phyloP scores from a whole-genome alignment of 2,329 filamentous ascomycete species.

The Coniosporium tulheliwenetii region DNA sequence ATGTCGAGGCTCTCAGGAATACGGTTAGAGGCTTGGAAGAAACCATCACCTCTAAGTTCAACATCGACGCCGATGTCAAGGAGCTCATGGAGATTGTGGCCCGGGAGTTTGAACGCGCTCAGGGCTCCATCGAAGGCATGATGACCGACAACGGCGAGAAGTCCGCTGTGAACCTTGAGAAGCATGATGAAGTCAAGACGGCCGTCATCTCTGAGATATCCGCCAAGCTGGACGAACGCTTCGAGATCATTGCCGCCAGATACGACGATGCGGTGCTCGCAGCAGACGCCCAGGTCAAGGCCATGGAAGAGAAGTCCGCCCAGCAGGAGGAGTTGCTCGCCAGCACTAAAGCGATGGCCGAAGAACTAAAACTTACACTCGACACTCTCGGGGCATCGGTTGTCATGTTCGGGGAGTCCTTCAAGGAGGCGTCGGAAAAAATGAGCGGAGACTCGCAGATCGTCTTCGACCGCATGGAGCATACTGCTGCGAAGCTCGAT shows the following conservation, averaged over 20 bases:
- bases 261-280: constrained; percentile 72
- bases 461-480: constrained; percentile 69
- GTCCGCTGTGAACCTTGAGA: constrained; percentile 37
- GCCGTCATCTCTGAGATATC: constrained; percentile 37
- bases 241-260: constrained; percentile 67
- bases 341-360: constrained; percentile 62
- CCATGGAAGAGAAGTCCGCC: constrained; percentile 56
- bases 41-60: constrained; percentile 36
- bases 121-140: constrained; percentile 60
- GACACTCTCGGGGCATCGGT: constrained; percentile 63
- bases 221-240: constrained; percentile 56
- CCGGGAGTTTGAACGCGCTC: constrained; percentile 74
- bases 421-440: constrained; percentile 73
- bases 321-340: constrained; percentile 60
- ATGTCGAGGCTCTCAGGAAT: constrained; percentile 41
- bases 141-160: constrained; percentile 63
- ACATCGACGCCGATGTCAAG: constrained; percentile 33
- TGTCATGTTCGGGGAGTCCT: constrained; percentile 35
- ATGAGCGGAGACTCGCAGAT: constrained; percentile 78
- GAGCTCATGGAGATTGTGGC: constrained; percentile 59
- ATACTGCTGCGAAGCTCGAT: constrained; percentile 60
- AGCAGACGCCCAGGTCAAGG: constrained; percentile 57
- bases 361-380: constrained; percentile 75
- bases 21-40: constrained; percentile 56
- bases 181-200: constrained; percentile 43